These are phyloP conservation scores for Fusarium zealandicum DNA, from an alignment of 2,329 filamentous ascomycete species.

Conservation along the genomic window DNA sequence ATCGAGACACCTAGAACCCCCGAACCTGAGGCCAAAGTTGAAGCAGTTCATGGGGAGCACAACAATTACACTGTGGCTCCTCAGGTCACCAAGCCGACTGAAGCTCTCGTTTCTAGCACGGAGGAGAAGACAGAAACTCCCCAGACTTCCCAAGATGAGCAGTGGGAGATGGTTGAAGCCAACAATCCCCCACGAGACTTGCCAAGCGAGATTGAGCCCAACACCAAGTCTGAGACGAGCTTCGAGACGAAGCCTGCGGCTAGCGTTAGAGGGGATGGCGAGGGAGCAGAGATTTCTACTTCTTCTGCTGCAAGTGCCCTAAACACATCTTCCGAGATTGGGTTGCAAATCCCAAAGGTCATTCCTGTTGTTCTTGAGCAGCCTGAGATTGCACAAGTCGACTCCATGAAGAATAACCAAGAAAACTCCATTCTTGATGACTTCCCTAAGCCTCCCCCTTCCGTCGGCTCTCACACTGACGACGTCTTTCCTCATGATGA, in stretches of 20 bases:
- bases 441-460: conserved; percentile 34
- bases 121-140: conserved; percentile 5
- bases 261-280: conserved; percentile 18
- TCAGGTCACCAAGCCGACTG: background rate
- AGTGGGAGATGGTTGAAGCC: conserved; percentile 24
- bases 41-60: background rate
- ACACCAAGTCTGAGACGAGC: conserved; percentile 33
- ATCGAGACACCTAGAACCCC: background rate
- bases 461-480: conserved; percentile 11
- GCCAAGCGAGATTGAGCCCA: conserved; percentile 18
- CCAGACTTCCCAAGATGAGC: conserved; percentile 19
- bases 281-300: conserved; percentile 3
- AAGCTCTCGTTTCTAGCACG: background rate
- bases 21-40: background rate
- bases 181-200: conserved; percentile 9
- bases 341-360: conserved; percentile 18
- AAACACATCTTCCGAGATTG: conserved; percentile 8
- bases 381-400: background rate
- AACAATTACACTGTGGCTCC: background rate
- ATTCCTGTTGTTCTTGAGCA: conserved; percentile 2
- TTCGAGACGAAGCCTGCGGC: conserved; percentile 21
- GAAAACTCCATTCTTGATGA: conserved; percentile 14
- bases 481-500: background rate
- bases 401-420: conserved; percentile 5
- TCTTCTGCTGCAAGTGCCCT: background rate